Evolutionary conservation across 768 basidiomycete species (phyloP), one percentile per base, ranked within the genome.

Genomic region (Lactarius deliciosus): DNA sequence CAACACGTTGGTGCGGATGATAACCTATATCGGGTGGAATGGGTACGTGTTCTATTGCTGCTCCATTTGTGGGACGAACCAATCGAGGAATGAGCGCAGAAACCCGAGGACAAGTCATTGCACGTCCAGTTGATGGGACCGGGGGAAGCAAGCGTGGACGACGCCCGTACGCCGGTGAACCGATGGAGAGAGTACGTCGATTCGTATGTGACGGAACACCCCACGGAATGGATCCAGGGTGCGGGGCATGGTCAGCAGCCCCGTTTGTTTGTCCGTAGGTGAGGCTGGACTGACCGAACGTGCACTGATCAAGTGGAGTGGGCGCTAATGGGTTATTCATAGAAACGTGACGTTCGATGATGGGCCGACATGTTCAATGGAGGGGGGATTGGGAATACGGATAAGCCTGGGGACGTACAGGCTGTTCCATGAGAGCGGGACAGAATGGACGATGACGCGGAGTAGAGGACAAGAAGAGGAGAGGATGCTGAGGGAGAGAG

Each of bases 171-270:
- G 13, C 71, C 80, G 41, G 65, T 76, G 18, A 80, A 78, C 54
- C 85, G 90, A 61, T 93, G 92, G 91, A 77, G 85, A 58, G 88
- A 85, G 73, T 92, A 94, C 72, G 78, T 89, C 65, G 85, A 86
- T 72, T 86, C 87, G 45, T 94, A 87, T 72, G 86, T 89, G 68
- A 82, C 88, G 79, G 81, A 79, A 50, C 80, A 88, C 68, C 84
- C 86, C 7, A 91, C 89, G 15, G 91, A 92, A 71, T 90, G 90
- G 90, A 50, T 83, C 53, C 83, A 84, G 2, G 78, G 77, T 72
- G 70, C 66, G 73, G 63, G 77, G 73, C 73, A 65, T 72, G 74
- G 68, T 68, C 77, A 77, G 76, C 72, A 72, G 77, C 75, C 67
- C 76, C 64, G 65, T 47, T 36, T 71, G 41, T 66, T 63, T 58